Evolutionary conservation across 148 eudicot genomes (phyloP), one percentile per base, ranked within the genome.

Genomic region (Chenopodium album): DNA sequence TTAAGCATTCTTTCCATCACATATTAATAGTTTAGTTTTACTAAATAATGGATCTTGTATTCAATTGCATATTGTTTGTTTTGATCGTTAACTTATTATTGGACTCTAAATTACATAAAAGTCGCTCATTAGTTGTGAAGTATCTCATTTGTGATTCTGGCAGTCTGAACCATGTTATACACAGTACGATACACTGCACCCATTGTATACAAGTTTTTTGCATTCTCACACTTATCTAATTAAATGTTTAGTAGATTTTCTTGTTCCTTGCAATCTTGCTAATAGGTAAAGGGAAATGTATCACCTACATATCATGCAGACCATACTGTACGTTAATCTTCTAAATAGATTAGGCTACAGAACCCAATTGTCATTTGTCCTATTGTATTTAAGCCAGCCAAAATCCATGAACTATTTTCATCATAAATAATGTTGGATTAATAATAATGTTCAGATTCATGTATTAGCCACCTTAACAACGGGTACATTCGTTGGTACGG

Each of bases 401-500:
- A 72, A 80, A 68, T 76, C 54, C 48, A 56, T 71, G 64, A 14
- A 62, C 26, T 0, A 65, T 63, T 76, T 76, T 60, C 69, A 67
- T 75, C 63, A 44, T 76, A 68, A 29, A 75, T 22, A 37, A 67
- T 68, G 67, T 54, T 60, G 75, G 32, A 68, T 26, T 68, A 66
- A 46, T 76, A 14, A 84, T 68, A 75, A 69, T 34, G 70, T 34
- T 12, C 48, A 70, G 81, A 80, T 84, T 84, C 86, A 84, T 84
- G 86, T 81, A 84, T 64, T 56, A 76, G 67, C 19, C 10, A 46
- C 2, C 63, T 68, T 31, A 32, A 66, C 17, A 17, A 62, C 3
- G 31, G 44, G 81, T 80, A 80, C 86, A 84, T 80, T 80, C 78
- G n/a, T 26, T 2, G 59, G 86, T 80, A 84, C 86, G 86, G 79